Evolutionary conservation across 2,329 filamentous ascomycete species (phyloP).

Genomic region (Ophiocordyceps polyrhachis-furcata): DNA sequence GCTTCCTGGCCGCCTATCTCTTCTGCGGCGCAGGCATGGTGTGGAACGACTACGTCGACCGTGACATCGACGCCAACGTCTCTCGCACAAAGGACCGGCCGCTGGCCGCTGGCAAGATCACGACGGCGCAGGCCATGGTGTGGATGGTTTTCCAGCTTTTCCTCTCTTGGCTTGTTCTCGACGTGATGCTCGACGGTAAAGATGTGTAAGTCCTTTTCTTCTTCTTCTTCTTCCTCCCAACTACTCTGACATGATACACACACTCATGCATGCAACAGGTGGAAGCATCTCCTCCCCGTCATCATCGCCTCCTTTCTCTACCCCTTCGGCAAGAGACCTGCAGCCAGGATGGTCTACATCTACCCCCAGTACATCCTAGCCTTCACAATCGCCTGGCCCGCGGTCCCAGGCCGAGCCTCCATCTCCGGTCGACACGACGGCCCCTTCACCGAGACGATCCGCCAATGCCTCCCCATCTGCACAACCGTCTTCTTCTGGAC

Average conservation of each 20-base stretch:
- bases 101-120: conserved; percentile 8
- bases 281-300: conserved; percentile 6
- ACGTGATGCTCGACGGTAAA: neutral
- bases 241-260: too few relatives aligned
- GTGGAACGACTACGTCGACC: conserved; percentile 13
- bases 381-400: conserved; percentile 8
- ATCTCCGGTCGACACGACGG: conserved; percentile 5
- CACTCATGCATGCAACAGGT: conserved; percentile 3
- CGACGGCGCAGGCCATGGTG: conserved; percentile 6
- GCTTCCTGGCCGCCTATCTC: conserved; percentile 7
- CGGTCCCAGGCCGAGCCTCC: conserved; percentile 7
- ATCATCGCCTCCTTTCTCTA: conserved; percentile 6
- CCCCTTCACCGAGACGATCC: conserved; percentile 5
- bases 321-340: conserved; percentile 7
- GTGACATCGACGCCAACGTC: conserved; percentile 10
- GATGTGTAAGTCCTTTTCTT: conserved; percentile 1
- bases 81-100: conserved; percentile 11
- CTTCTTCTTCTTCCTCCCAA: too few relatives aligned
- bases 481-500: conserved; percentile 11
- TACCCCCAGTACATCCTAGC: conserved; percentile 9
- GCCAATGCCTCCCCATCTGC: conserved; percentile 7
- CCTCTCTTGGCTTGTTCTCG: neutral
- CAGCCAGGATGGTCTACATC: conserved; percentile 5
- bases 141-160: conserved; percentile 1
- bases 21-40: conserved; percentile 13